Conservation (phyloP, 371 early-diverging fungal genomes). For the Mucor racemosus region DNA sequence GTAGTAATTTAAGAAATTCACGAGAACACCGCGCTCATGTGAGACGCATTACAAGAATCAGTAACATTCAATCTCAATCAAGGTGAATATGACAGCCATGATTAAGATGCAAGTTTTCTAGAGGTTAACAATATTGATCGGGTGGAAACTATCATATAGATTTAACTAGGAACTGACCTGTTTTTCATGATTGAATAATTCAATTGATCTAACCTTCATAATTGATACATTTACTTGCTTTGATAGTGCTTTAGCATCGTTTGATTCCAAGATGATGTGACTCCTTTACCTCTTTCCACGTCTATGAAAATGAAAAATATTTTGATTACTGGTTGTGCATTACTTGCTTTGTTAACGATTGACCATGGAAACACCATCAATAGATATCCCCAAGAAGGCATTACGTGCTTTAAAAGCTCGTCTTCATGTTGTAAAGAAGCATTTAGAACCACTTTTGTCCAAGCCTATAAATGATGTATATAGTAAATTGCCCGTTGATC, state of each 20-base stretch:
- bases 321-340: background rate
- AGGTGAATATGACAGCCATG: too few species aligned
- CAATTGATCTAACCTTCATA: too few species aligned
- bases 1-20: background rate
- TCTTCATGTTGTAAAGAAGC: constrained; percentile 45
- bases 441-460: constrained; percentile 55
- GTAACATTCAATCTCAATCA: too few species aligned
- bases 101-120: too few species aligned
- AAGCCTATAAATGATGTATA: constrained; percentile 49
- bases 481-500: constrained; percentile 47
- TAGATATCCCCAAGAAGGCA: constrained; percentile 39
- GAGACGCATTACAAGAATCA: too few species aligned
- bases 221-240: too few species aligned
- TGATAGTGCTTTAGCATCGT: background rate
- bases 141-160: too few species aligned
- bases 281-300: constrained; percentile 1
- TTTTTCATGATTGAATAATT: too few species aligned
- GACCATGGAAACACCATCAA: constrained; percentile 3
- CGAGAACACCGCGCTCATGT: too few species aligned
- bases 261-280: background rate
- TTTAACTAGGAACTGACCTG: too few species aligned
- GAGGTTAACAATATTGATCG: too few species aligned
- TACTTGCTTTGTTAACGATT: background rate
- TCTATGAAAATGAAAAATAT: background rate
- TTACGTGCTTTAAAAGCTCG: constrained; percentile 43